These are phyloP conservation scores for Pyrus communis DNA, from an alignment of 306 rosid species.

Conservation along the genomic window DNA sequence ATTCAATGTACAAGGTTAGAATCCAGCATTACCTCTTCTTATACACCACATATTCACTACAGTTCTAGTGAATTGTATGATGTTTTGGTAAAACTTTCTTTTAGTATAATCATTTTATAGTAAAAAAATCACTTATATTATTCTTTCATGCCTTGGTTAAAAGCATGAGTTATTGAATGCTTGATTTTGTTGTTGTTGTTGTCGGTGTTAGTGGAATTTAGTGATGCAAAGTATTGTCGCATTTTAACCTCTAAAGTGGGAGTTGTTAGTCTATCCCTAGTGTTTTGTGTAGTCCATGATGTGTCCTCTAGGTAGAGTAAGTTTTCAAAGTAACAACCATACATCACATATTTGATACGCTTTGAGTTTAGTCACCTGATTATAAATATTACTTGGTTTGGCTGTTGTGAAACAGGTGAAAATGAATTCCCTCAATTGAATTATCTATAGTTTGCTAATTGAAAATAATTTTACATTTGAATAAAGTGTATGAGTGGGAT, in stretches of 20 bases:
- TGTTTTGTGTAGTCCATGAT: neutral
- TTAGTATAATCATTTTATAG: neutral
- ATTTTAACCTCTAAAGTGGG: neutral
- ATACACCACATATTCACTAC: neutral
- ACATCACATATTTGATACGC: neutral
- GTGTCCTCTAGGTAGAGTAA: neutral
- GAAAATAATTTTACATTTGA: no score
- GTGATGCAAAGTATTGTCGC: neutral
- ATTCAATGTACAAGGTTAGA: slow-evolving; percentile 95
- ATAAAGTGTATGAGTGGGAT: no score
- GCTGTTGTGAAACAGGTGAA: neutral
- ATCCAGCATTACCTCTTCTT: neutral
- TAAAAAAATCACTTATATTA: neutral
- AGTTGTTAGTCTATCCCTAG: neutral
- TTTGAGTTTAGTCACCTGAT: neutral
- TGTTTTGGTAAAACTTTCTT: neutral
- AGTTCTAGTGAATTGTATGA: neutral
- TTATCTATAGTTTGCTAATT: neutral
- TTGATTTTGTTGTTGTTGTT: neutral
- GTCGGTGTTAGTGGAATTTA: neutral
- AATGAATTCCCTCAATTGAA: neutral
- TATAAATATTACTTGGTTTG: no score
- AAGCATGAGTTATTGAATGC: no score
- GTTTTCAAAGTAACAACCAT: neutral
- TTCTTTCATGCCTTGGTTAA: neutral